Evolutionary conservation across 129 eudicot species (phyloP), one percentile per base, ranked within the genome.

Genomic region (Escallonia rubra): DNA sequence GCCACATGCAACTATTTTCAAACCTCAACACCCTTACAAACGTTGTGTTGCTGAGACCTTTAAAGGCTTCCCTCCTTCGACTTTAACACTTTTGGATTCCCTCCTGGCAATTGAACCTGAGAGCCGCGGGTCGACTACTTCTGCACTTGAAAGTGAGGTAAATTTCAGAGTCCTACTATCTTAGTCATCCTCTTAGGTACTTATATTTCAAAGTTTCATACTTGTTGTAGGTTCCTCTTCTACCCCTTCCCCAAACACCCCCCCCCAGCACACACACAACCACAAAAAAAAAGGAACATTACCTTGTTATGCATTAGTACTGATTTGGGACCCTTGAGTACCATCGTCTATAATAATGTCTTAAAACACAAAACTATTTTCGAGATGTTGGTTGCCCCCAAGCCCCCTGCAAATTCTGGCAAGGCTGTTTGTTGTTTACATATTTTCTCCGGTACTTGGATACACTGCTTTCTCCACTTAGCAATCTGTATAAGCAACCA

Each of bases 101-200:
- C 91, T 88, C 61, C 88, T 88, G 74, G 81, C 91, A 42, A 75
- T 85, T 59, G 91, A 88, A 75, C 91, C 91, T 14, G 74, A 82
- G 16, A 50, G 59, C 51, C 73, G 96, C 40, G 91, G 96, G 34
- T 60, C 90, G 63, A 73, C 91, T 59, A 64, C 86, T 72, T 79
- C 88, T 12, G 91, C 91, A 1, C 81, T 88, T 55, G 76, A 75
- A 58, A 85, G 84, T 48, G 83, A 87, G 88, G 95, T 86, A 83
- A 47, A 38, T 43, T 44, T 51, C 44, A 3, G 3, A 8, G 23
- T 4, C 11, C 43, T 57, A 4, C 34, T 7, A 42, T 42, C 34
- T 11, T 54, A 54, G 13, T 54, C 14, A 54, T 54, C 59, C 59
- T 34, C 9, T 52, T 52, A n/a, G 9, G 12, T 8, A 11, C n/a